Percentiles rank a stretch among this genome's conserved stretches.
phyloP scores from a whole-genome alignment of 2,329 filamentous ascomycete genomes.

The Beauveria pseudobassiana region DNA sequence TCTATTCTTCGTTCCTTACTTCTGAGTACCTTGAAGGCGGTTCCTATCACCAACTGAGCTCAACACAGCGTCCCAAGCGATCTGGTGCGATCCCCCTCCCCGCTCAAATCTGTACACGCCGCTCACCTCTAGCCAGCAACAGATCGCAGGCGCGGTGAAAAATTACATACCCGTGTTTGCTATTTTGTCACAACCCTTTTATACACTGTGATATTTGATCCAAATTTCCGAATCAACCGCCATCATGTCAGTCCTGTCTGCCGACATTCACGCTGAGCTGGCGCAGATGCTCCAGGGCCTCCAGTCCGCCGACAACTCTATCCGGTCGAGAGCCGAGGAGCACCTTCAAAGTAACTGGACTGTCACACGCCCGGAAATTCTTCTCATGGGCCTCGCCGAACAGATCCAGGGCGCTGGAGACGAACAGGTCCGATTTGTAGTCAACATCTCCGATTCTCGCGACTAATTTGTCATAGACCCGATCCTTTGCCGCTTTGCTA shows the following conservation, averaged over 20 bases:
- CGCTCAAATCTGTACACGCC: background rate
- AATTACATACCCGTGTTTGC: background rate
- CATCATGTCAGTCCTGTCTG: constrained; percentile 75
- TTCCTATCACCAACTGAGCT: background rate
- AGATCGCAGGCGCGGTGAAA: background rate
- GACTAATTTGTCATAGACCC: constrained; percentile 49
- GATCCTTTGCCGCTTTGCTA: constrained; percentile 87
- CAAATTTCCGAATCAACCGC: constrained; percentile 13
- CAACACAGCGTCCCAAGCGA: background rate
- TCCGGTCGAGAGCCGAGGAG: constrained; percentile 81
- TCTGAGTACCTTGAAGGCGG: background rate
- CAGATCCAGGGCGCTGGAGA: constrained; percentile 77
- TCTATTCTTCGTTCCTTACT: background rate
- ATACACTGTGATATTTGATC: background rate
- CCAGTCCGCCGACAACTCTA: constrained; percentile 79
- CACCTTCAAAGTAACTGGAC: constrained; percentile 90
- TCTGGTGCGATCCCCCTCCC: constrained; percentile 3
- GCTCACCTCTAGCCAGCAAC: background rate
- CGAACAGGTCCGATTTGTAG: constrained; percentile 47
- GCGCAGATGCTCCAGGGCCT: constrained; percentile 80
- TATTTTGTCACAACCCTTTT: background rate
- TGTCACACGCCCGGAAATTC: constrained; percentile 67
- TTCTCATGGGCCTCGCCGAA: constrained; percentile 90
- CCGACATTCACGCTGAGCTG: constrained; percentile 78
- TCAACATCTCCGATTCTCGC: background rate